Conservation (phyloP, 495 filamentous ascomycete species). For the Penicillium arizonense region DNA sequence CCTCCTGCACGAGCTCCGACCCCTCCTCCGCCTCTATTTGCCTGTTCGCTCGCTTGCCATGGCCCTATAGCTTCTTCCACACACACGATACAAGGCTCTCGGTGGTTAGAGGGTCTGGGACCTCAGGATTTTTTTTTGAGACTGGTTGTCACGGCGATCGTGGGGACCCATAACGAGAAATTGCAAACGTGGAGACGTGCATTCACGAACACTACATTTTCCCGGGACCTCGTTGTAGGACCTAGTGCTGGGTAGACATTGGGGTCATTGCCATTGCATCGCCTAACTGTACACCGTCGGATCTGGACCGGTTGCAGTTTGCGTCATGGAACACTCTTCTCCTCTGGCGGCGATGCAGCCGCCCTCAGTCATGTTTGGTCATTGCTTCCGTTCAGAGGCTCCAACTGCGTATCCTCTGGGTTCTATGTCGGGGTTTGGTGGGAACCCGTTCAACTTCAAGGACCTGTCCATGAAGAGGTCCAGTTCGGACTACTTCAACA, state of each 20-base stretch:
- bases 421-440: conserved; percentile 56
- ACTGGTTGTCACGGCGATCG: conserved; percentile 13
- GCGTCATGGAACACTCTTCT: conserved; percentile 84
- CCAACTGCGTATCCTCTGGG: conserved; percentile 44
- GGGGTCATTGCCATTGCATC: background rate
- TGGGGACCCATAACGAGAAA: conserved; percentile 13
- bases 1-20: background rate
- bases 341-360: conserved; percentile 94
- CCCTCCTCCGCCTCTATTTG: too few relatives aligned
- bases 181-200: conserved; percentile 12
- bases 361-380: conserved; percentile 57
- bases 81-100: background rate
- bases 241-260: conserved; percentile 4
- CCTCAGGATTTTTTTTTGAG: background rate
- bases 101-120: conserved; percentile 16
- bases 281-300: conserved; percentile 12
- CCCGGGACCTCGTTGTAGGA: conserved; percentile 8
- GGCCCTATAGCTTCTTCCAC: background rate
- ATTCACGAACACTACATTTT: background rate
- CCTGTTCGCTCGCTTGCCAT: background rate
- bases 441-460: conserved; percentile 69
- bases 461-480: conserved; percentile 67
- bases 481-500: conserved; percentile 69
- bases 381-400: conserved; percentile 54
- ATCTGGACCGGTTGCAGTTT: conserved; percentile 8